These are phyloP conservation scores for Leishmania amazonensis DNA, from an alignment of 208 protist genomes.

Conservation along the genomic window DNA sequence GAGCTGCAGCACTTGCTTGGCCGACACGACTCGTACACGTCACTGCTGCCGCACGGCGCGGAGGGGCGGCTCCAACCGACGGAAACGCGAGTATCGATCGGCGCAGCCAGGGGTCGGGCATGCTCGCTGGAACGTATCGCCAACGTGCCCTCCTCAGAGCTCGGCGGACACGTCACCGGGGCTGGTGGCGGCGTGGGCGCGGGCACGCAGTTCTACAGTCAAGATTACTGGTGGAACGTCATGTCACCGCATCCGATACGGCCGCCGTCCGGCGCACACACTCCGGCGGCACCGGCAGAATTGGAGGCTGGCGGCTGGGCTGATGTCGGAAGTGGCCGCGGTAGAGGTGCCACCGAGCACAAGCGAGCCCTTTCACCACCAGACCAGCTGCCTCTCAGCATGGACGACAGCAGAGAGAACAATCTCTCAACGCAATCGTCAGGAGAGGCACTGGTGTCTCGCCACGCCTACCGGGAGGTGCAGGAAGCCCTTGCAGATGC, in stretches of 20 bases:
- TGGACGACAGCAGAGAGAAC: background rate
- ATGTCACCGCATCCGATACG: constrained; percentile 24
- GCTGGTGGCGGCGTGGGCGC: background rate
- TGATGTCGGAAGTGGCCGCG: background rate
- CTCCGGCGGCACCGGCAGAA: background rate
- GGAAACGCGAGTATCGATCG: constrained; percentile 26
- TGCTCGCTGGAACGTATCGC: background rate
- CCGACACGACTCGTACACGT: constrained; percentile 11
- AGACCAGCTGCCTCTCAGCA: background rate
- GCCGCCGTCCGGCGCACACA: background rate
- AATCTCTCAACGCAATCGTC: background rate
- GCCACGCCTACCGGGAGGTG: constrained; percentile 15
- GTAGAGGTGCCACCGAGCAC: background rate
- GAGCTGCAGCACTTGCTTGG: constrained; percentile 18
- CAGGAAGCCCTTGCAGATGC: constrained; percentile 31
- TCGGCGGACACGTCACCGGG: background rate
- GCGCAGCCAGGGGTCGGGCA: background rate
- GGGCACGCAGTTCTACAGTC: constrained; percentile 12
- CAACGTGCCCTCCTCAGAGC: background rate
- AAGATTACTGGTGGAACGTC: constrained; percentile 25
- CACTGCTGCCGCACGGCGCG: constrained; percentile 23
- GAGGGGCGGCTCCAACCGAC: constrained; percentile 11
- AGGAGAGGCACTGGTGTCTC: constrained; percentile 12
- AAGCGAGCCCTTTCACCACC: background rate
- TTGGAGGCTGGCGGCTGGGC: background rate